A percentile compares a stretch with the other conserved stretches of the same genome.
phyloP scores from a whole-genome alignment of 2,329 filamentous ascomycete genomes.

The Aurifilum marmelostoma region DNA sequence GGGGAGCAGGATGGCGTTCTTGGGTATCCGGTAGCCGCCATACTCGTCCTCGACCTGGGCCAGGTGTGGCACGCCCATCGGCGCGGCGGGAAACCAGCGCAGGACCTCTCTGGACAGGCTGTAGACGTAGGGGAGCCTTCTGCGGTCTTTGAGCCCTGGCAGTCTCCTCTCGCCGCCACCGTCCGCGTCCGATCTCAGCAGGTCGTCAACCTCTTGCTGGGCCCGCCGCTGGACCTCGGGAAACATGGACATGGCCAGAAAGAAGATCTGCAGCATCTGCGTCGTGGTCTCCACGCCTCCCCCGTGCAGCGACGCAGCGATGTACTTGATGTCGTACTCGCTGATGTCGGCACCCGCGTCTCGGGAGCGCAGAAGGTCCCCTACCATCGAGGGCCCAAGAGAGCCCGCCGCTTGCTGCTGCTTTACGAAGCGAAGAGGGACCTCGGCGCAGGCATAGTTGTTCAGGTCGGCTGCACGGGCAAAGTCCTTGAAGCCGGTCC shows the following conservation, averaged over 20 bases:
- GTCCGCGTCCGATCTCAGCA: constrained; percentile 28
- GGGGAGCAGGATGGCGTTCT: constrained; percentile 11
- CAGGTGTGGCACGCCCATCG: constrained; percentile 38
- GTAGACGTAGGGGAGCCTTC: constrained; percentile 18
- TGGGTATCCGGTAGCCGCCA: constrained; percentile 14
- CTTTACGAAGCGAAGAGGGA: constrained; percentile 33
- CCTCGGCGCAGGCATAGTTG: constrained; percentile 26
- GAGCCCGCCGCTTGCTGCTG: constrained; percentile 32
- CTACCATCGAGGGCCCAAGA: not conserved
- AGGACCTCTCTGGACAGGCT: constrained; percentile 17
- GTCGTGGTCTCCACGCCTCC: constrained; percentile 18
- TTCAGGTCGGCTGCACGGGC: constrained; percentile 27
- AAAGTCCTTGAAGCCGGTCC: constrained; percentile 34
- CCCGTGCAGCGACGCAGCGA: not conserved
- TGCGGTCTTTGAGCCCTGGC: constrained; percentile 1
- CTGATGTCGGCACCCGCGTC: constrained; percentile 3
- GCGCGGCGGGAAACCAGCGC: constrained; percentile 21
- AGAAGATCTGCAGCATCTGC: constrained; percentile 36
- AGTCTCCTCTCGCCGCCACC: not conserved
- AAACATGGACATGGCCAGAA: constrained; percentile 46
- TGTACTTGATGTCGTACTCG: constrained; percentile 13
- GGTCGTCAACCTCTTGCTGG: constrained; percentile 30
- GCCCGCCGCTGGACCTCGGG: constrained; percentile 44
- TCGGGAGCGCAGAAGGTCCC: not conserved
- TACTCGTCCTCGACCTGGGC: constrained; percentile 33